phyloP scores from a whole-genome alignment of 225 moss, liverwort and hornwort species.

The Bryum argenteum region DNA sequence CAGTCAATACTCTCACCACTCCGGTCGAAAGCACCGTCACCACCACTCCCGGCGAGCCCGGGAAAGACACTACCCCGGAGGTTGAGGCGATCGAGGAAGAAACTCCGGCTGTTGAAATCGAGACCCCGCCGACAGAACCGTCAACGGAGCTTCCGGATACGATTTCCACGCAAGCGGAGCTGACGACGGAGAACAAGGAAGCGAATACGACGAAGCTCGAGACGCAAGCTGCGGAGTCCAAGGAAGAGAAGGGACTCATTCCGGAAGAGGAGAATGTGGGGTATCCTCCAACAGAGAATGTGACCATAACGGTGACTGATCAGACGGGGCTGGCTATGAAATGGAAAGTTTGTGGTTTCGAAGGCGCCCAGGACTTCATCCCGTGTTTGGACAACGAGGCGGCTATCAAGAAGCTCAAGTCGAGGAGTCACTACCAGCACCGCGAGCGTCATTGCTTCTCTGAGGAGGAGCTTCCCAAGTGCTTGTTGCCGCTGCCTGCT shows the following conservation, averaged over 20 bases:
- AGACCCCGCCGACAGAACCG: neutral
- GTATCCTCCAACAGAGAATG: neutral
- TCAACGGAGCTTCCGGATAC: conserved; percentile 25
- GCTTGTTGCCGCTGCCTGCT: conserved; percentile 75
- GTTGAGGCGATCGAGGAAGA: conserved; percentile 13
- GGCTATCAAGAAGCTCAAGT: conserved; percentile 58
- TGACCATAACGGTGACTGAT: neutral
- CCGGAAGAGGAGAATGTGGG: too few relatives aligned
- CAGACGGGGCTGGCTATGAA: neutral
- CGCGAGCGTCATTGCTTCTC: conserved; percentile 81
- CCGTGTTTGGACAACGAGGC: conserved; percentile 80
- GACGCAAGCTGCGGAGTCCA: conserved; percentile 72
- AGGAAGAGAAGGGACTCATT: conserved; percentile 50
- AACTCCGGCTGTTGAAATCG: neutral
- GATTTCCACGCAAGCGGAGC: conserved; percentile 61
- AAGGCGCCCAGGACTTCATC: conserved; percentile 63
- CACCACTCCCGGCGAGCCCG: neutral
- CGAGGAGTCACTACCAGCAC: conserved; percentile 76
- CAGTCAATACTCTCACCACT: neutral
- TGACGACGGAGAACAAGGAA: conserved; percentile 66
- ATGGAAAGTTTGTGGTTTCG: conserved; percentile 69
- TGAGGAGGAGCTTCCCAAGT: conserved; percentile 65
- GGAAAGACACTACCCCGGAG: neutral
- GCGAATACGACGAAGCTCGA: conserved; percentile 51
- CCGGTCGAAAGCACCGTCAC: neutral